phyloP scores from a whole-genome alignment of 2,329 filamentous ascomycete genomes.

The Coniochaeta prunicola region DNA sequence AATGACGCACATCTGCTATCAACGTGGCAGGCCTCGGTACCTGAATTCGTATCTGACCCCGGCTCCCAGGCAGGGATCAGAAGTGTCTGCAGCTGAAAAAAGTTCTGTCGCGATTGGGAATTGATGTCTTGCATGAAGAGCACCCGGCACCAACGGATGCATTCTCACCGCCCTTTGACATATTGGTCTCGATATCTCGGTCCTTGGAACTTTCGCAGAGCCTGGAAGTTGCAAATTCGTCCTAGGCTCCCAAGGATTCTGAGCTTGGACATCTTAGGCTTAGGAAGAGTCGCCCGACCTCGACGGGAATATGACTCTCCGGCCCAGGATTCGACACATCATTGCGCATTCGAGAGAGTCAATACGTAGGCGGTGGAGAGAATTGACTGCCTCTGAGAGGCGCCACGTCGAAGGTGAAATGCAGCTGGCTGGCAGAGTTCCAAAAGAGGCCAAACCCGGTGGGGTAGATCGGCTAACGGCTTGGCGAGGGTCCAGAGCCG shows the following conservation, averaged over 20 bases:
- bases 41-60: not conserved
- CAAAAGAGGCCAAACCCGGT: not conserved
- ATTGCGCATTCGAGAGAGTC: not conserved
- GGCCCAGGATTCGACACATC: not conserved
- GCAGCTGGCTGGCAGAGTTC: not conserved
- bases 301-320: not conserved
- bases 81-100: not conserved
- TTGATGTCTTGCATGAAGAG: not conserved
- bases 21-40: not conserved
- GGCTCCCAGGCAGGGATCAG: not conserved
- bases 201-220: not conserved
- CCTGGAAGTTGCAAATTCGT: not conserved
- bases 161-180: not conserved
- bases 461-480: not conserved
- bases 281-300: not conserved
- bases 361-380: not conserved
- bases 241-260: not conserved
- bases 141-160: not conserved
- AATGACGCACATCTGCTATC: not conserved
- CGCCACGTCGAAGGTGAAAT: not conserved
- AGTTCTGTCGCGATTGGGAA: not conserved
- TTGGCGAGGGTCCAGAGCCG: not conserved
- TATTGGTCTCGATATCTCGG: not conserved
- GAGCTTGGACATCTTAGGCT: not conserved
- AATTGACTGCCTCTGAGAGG: not conserved